Conservation (phyloP, 1,284 basidiomycete species). For the Porogramme epimiltina region DNA sequence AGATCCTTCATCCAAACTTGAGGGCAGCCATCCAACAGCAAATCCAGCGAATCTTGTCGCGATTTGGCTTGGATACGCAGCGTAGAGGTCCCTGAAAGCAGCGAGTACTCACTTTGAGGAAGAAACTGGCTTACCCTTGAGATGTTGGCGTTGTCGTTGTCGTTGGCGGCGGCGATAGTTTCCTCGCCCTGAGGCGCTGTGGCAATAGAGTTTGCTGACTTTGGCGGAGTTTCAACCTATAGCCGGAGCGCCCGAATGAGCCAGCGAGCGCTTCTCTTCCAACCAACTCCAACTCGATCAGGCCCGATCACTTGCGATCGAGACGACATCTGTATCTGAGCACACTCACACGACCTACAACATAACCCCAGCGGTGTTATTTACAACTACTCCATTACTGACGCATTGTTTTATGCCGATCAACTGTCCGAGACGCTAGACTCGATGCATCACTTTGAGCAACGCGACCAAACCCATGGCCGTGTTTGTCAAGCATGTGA, state of each 20-base stretch:
- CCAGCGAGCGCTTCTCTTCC: not conserved
- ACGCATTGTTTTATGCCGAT: not conserved
- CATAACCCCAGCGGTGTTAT: no score
- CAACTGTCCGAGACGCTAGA: not conserved
- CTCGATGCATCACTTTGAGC: conserved; percentile 22
- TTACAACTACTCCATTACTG: no score
- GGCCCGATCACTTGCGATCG: no score
- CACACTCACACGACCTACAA: no score
- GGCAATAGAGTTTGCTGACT: conserved; percentile 24
- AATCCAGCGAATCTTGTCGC: conserved; percentile 9
- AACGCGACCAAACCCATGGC: conserved; percentile 15
- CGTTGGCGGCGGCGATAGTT: conserved; percentile 20
- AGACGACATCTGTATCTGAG: not conserved
- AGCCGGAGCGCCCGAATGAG: not conserved
- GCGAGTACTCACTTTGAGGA: conserved; percentile 22
- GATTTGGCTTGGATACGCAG: conserved; percentile 10
- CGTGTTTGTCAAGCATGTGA: conserved; percentile 24
- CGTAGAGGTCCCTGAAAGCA: not conserved
- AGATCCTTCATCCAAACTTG: conserved; percentile 15
- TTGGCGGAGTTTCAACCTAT: conserved; percentile 14
- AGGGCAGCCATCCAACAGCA: conserved; percentile 19
- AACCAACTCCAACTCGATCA: not conserved
- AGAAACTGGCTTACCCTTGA: conserved; percentile 25
- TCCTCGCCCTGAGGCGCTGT: conserved; percentile 8
- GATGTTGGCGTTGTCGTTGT: conserved; percentile 23